phyloP scores from a whole-genome alignment of 345 rosid genomes.

The Eucalyptus tenuipes region DNA sequence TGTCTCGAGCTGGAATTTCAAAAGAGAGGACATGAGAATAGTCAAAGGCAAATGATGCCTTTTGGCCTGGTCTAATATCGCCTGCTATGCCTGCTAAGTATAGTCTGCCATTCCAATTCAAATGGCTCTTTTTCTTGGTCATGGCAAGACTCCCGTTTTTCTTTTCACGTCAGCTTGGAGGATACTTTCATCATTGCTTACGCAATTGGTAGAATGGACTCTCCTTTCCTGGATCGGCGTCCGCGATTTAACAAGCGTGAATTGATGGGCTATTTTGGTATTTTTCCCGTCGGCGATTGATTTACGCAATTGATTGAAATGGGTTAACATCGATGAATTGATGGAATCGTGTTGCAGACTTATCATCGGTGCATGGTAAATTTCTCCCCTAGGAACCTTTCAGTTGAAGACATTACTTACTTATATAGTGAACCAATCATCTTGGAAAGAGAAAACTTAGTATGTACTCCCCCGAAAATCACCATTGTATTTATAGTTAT shows the following conservation, averaged over 20 bases:
- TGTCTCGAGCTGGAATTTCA: neutral
- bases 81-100: neutral
- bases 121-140: neutral
- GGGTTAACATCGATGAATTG: neutral
- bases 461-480: neutral
- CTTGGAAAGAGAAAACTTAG: neutral
- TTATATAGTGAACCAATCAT: neutral
- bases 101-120: neutral
- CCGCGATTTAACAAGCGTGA: neutral
- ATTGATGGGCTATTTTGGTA: neutral
- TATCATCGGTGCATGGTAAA: neutral
- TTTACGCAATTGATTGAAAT: neutral
- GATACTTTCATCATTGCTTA: neutral
- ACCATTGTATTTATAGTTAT: neutral
- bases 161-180: neutral
- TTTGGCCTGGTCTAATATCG: neutral
- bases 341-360: neutral
- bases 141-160: neutral
- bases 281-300: neutral
- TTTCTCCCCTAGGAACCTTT: neutral
- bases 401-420: neutral
- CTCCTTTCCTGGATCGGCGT: neutral
- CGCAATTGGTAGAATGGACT: neutral
- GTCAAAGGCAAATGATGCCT: neutral
- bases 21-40: neutral